These are phyloP conservation scores for Waltergamsia citrina DNA, from an alignment of 2,329 filamentous ascomycete genomes.

Conservation along the genomic window DNA sequence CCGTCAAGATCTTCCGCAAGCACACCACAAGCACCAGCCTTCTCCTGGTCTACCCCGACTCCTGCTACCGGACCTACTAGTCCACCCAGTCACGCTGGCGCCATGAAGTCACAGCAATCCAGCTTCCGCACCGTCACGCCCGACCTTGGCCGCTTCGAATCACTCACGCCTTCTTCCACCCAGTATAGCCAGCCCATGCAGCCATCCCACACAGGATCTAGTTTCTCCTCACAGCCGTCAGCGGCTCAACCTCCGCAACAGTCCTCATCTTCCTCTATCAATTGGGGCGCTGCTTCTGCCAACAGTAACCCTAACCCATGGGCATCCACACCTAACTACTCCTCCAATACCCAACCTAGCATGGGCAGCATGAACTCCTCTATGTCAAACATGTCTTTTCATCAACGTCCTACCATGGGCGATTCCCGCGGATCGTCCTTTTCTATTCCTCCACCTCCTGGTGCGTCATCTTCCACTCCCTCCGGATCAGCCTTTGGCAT, in stretches of 20 bases:
- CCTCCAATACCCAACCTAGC: slow-evolving; percentile 13
- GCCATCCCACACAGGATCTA: slow-evolving; percentile 16
- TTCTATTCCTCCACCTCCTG: slow-evolving; percentile 47
- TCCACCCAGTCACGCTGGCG: slow-evolving; percentile 18
- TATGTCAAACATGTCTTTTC: slow-evolving; percentile 39
- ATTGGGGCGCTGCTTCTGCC: slow-evolving; percentile 38
- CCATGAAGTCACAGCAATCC: slow-evolving; percentile 24
- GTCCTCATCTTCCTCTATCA: slow-evolving; percentile 27
- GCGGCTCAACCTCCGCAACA: slow-evolving; percentile 9
- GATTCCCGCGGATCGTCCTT: slow-evolving; percentile 35
- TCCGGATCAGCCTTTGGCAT: slow-evolving; percentile 34
- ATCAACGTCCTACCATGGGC: slow-evolving; percentile 26
- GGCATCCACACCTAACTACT: slow-evolving; percentile 27
- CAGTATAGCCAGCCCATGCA: slow-evolving; percentile 55
- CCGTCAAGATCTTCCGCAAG: slow-evolving; percentile 16
- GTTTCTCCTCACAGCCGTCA: slow-evolving; percentile 14
- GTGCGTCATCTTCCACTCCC: slow-evolving; percentile 13
- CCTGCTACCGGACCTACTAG: slow-evolving; percentile 25
- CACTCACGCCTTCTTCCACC: slow-evolving; percentile 48
- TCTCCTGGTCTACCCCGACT: slow-evolving; percentile 55
- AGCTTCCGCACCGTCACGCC: slow-evolving; percentile 49
- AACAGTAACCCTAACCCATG: slow-evolving; percentile 34
- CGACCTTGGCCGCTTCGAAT: slow-evolving; percentile 43
- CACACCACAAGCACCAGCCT: slow-evolving; percentile 35
- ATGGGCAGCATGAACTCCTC: slow-evolving; percentile 27